Evolutionary conservation across 1,284 basidiomycete species (phyloP).

Genomic region (Singerocomus rubriflavus): DNA sequence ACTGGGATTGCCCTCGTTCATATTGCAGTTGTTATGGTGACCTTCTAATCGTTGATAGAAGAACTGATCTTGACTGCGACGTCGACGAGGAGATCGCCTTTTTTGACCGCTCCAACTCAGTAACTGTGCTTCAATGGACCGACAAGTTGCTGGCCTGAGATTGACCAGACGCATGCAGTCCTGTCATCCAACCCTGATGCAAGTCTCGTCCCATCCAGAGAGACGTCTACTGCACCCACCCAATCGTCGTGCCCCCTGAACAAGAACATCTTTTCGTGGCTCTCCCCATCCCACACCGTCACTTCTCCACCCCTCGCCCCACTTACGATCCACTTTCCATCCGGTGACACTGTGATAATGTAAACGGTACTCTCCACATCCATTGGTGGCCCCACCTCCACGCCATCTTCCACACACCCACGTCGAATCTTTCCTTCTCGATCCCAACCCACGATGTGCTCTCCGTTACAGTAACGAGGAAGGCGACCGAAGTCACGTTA

Average conservation of each 20-base stretch:
- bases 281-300: constrained; percentile 8
- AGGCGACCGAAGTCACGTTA: background rate
- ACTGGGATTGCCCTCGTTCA: no score
- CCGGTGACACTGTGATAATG: constrained; percentile 5
- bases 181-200: constrained; percentile 1
- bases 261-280: background rate
- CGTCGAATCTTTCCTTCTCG: background rate
- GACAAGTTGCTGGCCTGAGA: background rate
- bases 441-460: constrained; percentile 3
- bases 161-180: constrained; percentile 11
- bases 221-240: constrained; percentile 9
- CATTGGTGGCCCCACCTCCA: constrained; percentile 5
- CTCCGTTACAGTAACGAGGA: background rate
- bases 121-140: background rate
- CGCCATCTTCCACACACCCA: constrained; percentile 8
- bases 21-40: no score
- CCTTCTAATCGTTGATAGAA: no score
- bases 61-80: constrained; percentile 1
- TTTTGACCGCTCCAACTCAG: background rate
- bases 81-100: background rate
- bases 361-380: background rate
- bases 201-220: constrained; percentile 6
- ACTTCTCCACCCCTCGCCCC: constrained; percentile 4
- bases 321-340: constrained; percentile 13
- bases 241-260: background rate